Percentiles rank a stretch among this genome's conserved stretches.
These are phyloP conservation scores for Plantago elongata DNA, from an alignment of 257 asterid genomes.

Conservation along the genomic window DNA sequence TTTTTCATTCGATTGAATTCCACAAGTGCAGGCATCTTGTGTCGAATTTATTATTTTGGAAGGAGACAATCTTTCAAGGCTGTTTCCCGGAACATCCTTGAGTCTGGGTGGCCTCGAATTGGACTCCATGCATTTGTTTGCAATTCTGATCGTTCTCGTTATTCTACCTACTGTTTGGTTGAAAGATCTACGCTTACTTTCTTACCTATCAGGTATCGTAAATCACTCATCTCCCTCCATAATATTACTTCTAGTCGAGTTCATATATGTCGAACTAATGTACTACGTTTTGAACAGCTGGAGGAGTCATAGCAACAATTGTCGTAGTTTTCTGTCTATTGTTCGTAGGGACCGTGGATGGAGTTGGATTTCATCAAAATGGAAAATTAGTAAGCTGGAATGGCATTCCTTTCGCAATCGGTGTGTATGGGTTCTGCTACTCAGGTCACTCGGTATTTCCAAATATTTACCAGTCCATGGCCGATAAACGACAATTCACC, in stretches of 20 bases:
- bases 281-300: slow-evolving; percentile 40
- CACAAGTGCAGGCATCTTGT: slow-evolving; percentile 57
- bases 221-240: slow-evolving; percentile 4
- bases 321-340: slow-evolving; percentile 48
- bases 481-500: slow-evolving; percentile 71
- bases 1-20: slow-evolving; percentile 16
- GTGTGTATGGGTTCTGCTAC: slow-evolving; percentile 76
- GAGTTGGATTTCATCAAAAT: slow-evolving; percentile 41
- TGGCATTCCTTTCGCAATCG: slow-evolving; percentile 76
- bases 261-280: slow-evolving; percentile 5
- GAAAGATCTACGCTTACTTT: slow-evolving; percentile 69
- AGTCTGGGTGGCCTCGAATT: slow-evolving; percentile 45
- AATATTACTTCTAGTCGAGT: slow-evolving; percentile 1
- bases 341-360: slow-evolving; percentile 44
- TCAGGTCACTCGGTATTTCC: slow-evolving; percentile 88
- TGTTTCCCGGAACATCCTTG: slow-evolving; percentile 61
- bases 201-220: slow-evolving; percentile 69
- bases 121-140: slow-evolving; percentile 62
- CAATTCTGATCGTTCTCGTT: slow-evolving; percentile 41
- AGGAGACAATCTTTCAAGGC: slow-evolving; percentile 69
- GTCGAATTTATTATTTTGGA: slow-evolving; percentile 75
- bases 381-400: slow-evolving; percentile 53
- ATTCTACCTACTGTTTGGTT: slow-evolving; percentile 79
- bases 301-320: slow-evolving; percentile 65
- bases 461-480: slow-evolving; percentile 90